A percentile compares a stretch with the other conserved stretches of the same genome.
Conservation (phyloP, 2,329 filamentous ascomycete genomes). For the Apiospora koreana region DNA sequence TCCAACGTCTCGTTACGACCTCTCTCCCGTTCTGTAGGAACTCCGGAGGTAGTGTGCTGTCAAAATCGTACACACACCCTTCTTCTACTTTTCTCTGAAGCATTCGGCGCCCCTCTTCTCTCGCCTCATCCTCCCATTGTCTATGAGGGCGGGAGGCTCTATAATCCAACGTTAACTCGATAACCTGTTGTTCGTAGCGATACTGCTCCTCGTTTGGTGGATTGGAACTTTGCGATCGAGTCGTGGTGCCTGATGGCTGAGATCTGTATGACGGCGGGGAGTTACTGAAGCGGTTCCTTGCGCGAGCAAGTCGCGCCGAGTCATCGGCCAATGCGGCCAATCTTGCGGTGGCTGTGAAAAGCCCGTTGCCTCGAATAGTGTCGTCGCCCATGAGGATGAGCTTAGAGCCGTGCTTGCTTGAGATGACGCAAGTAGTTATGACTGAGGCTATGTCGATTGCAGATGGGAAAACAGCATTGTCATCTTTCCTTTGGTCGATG, state of each 20-base stretch:
- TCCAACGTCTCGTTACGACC: not conserved
- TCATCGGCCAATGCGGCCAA: not conserved
- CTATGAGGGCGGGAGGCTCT: not conserved
- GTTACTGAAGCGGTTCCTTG: not conserved
- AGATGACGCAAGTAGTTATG: not conserved
- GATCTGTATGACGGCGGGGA: not conserved
- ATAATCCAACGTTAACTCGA: not conserved
- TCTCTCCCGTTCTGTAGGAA: not conserved
- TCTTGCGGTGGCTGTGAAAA: not conserved
- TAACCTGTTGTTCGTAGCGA: not conserved
- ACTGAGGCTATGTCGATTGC: not conserved
- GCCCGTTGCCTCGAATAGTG: not conserved
- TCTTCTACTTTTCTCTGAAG: not conserved
- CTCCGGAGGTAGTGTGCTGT: not conserved
- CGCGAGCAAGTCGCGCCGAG: not conserved
- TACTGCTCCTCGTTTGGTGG: not conserved
- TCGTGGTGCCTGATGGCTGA: not conserved
- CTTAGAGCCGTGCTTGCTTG: not conserved
- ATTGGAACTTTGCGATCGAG: not conserved
- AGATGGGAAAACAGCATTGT: not conserved
- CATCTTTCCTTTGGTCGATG: not conserved
- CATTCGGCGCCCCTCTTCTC: not conserved
- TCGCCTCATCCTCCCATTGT: not conserved
- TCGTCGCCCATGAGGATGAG: not conserved
- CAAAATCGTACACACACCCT: not conserved